Percentiles rank a stretch among this genome's conserved stretches.
phyloP scores from a whole-genome alignment of 23 red algal species.

The Agarophyton chilense region DNA sequence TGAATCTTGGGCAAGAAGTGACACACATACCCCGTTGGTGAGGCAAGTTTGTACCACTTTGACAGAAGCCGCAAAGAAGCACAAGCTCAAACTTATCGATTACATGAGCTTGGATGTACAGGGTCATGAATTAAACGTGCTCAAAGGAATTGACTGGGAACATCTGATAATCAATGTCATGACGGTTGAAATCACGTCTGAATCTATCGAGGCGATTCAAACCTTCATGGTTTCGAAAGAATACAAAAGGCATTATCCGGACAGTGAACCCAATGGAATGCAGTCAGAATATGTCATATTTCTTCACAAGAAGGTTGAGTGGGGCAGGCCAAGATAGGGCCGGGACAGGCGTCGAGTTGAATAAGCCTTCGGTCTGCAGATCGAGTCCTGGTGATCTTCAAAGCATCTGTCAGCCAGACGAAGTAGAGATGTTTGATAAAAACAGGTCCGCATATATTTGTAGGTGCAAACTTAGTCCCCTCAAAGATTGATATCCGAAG shows the following conservation, averaged over 20 bases:
- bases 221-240: constrained; percentile 46
- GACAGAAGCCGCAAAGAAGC: constrained; percentile 5
- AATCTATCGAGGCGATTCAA: constrained; percentile 5
- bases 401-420: background rate
- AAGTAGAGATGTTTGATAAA: too few relatives aligned
- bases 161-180: constrained; percentile 59
- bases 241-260: constrained; percentile 40
- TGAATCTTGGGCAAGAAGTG: background rate
- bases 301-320: constrained; percentile 42
- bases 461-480: too few relatives aligned
- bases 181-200: constrained; percentile 35
- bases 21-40: background rate
- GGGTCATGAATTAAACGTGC: constrained; percentile 64
- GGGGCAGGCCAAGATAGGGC: constrained; percentile 11
- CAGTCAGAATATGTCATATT: constrained; percentile 35
- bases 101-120: constrained; percentile 74
- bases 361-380: too few relatives aligned
- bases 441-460: too few relatives aligned
- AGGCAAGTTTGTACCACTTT: constrained; percentile 47
- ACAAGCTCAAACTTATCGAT: constrained; percentile 30
- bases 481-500: too few relatives aligned
- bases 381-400: background rate
- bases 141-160: constrained; percentile 75
- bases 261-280: background rate
- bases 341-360: background rate